Evolutionary conservation across 106 monocot genomes (phyloP), one percentile per base, ranked within the genome.

Genomic region (Triglochin maritima): DNA sequence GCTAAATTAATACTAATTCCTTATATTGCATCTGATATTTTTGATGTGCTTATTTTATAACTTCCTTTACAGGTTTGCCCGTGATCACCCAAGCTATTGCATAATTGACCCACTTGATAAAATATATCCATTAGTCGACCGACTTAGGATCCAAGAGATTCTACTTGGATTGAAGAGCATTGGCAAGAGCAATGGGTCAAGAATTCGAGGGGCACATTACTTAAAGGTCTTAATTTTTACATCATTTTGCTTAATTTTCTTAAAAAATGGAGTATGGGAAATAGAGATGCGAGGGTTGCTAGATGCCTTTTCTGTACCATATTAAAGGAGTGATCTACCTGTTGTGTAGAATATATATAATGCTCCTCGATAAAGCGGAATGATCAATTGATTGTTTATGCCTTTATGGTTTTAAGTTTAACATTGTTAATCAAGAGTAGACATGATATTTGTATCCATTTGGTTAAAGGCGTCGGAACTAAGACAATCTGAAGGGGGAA

Each of bases 101-200:
- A 50, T 95, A 17, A 79, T 95, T 64, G 95, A 95, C 58, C 85
- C 90, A 46, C 68, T 95, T 29, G 57, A 74, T 56, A 95, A 79
- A 55, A 81, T 95, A 66, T 87, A 79, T 61, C 95, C 95, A 44
- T 57, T 95, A 75, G 56, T 95, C 63, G 95, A 95, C 69, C 95
- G 95, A 51, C 63, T 80, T 62, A 83, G 73, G 72, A 95, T 95
- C 50, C 95, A 95, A 78, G 47, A 88, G 71, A 80, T 95, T 76
- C 73, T 95, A 57, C 62, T 78, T 76, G 81, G 78, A 62, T 77
- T 95, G 80, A 74, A 87, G 69, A 75, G 60, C 41, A 47, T 82
- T 60, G 72, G 72, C 50, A 14, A 61, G 46, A 45, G 81, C 54
- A 64, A 60, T 52, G 50, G 47, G 29, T 62, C 57, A 60, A 95